Evolutionary conservation across 108 stramenopile species (phyloP).

Genomic region (Chaetoceros tenuissimus): DNA sequence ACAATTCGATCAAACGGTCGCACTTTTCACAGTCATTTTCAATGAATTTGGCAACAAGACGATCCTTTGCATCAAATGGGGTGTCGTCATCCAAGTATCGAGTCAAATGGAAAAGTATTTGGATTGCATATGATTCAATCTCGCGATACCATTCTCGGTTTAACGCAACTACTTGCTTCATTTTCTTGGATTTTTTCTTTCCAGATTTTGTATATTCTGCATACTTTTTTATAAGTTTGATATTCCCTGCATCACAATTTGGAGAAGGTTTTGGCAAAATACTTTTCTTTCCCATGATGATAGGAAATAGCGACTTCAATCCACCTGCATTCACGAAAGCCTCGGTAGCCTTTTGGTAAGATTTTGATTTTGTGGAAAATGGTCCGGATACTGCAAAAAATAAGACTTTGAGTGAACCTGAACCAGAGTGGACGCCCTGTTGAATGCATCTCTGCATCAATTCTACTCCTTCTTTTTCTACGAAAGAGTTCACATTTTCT

Average conservation of each 20-base stretch:
- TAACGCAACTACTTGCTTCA: slow-evolving; percentile 7
- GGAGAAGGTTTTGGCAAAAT: slow-evolving; percentile 50
- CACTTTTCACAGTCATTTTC: slow-evolving; percentile 67
- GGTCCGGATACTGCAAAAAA: slow-evolving; percentile 46
- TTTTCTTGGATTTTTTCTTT: slow-evolving; percentile 22
- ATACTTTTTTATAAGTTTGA: neutral
- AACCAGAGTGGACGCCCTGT: slow-evolving; percentile 65
- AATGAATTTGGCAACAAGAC: slow-evolving; percentile 63
- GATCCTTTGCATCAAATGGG: slow-evolving; percentile 48
- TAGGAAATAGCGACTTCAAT: slow-evolving; percentile 59
- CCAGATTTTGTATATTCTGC: neutral
- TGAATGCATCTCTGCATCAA: slow-evolving; percentile 64
- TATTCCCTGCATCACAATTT: slow-evolving; percentile 29
- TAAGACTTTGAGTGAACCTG: slow-evolving; percentile 41
- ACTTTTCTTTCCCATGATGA: slow-evolving; percentile 46
- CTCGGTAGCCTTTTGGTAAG: slow-evolving; percentile 49
- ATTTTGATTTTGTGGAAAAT: slow-evolving; percentile 7
- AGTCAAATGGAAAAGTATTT: slow-evolving; percentile 55
- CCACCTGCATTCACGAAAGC: slow-evolving; percentile 50
- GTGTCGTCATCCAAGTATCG: slow-evolving; percentile 49
- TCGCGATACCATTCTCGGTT: slow-evolving; percentile 50
- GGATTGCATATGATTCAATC: slow-evolving; percentile 41
- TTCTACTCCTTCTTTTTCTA: slow-evolving; percentile 62
- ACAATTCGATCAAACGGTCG: slow-evolving; percentile 65
- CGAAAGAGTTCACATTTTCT: slow-evolving; percentile 46